Evolutionary conservation across 2,329 filamentous ascomycete species (phyloP).

Genomic region (Periglandula ipomoeae): DNA sequence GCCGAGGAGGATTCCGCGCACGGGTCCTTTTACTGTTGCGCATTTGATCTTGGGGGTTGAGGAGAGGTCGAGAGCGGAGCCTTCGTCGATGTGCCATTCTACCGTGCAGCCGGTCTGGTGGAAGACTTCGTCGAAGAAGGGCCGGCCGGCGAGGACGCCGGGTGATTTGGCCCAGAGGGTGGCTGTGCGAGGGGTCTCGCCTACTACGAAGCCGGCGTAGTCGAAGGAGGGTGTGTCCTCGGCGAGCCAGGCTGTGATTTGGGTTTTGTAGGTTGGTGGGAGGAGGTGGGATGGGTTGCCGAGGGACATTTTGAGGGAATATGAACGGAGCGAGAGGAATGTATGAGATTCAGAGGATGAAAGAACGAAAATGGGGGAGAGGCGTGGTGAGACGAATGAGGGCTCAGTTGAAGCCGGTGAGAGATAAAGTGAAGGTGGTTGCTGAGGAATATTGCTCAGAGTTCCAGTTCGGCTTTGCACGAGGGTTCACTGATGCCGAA

Average conservation of each 20-base stretch:
- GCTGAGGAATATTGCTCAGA: no score
- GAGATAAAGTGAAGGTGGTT: no score
- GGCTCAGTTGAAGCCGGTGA: no score
- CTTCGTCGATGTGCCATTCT: slow-evolving; percentile 78
- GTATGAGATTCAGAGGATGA: no score
- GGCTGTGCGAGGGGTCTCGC: slow-evolving; percentile 53
- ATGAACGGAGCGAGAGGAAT: no score
- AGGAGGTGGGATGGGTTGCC: slow-evolving; percentile 59
- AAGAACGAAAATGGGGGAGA: not conserved
- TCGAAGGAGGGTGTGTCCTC: slow-evolving; percentile 96
- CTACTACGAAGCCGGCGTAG: slow-evolving; percentile 95
- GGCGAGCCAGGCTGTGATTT: slow-evolving; percentile 76
- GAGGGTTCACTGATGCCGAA: not conserved
- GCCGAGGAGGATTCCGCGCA: slow-evolving; percentile 71
- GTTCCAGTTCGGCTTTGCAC: not conserved
- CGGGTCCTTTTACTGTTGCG: slow-evolving; percentile 79
- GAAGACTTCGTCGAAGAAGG: slow-evolving; percentile 95
- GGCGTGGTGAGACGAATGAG: no score
- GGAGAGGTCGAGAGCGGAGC: slow-evolving; percentile 46
- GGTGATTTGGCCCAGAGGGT: slow-evolving; percentile 61
- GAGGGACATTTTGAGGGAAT: slow-evolving; percentile 1
- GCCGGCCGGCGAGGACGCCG: slow-evolving; percentile 81
- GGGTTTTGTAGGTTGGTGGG: slow-evolving; percentile 73
- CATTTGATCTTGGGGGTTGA: slow-evolving; percentile 42
- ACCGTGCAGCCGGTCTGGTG: slow-evolving; percentile 83